Evolutionary conservation across 2,329 filamentous ascomycete species (phyloP), one percentile per base, ranked within the genome.

Genomic region (Trichoderma sp.): DNA sequence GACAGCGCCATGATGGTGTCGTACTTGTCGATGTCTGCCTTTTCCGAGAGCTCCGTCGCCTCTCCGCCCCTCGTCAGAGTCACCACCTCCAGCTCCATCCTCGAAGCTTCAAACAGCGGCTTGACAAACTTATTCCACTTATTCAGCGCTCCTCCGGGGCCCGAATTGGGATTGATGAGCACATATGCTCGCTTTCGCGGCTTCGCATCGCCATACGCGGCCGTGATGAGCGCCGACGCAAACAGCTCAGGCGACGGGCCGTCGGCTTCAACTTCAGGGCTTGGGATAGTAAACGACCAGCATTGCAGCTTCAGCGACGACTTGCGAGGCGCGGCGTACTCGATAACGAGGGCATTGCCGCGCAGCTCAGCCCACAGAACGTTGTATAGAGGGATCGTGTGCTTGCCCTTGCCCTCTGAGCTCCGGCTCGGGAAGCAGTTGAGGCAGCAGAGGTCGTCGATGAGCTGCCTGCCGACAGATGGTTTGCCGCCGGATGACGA

Each of bases 1-100:
- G 95, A 97, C 77, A 93, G 96, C 71, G 93, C 92, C 30, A 95
- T 89, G 16, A 98, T 86, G 10, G 94, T 90, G 80, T 99, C 96
- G 79, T 89, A 97, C 2, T 85, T 87, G 59, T 94, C 87, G 32
- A 96, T 85, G 76, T 97, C 92, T 59, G 97, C 80, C 52, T 89
- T 85, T 76, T 91, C 85, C 13, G 89, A 90, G 70, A 98, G 89
- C 24, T 93, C 90, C 1, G 90, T 84, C 0, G 92, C 96, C 79
- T 98, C 91, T 4, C 93, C 93, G 16, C 86, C 83, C 76, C 90
- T 86, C 51, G 84, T 85, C 1, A 96, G 96, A 60, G 83, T 84
- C 72, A 92, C 87, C 13, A 94, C 85, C 72, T 96, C 91, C 26
- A 97, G 78, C 51, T 86, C 81, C 83, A 95, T 96, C 64, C 88